These are phyloP conservation scores for Phylloporus rhodoxanthus DNA, from an alignment of 768 basidiomycete species.

Conservation along the genomic window DNA sequence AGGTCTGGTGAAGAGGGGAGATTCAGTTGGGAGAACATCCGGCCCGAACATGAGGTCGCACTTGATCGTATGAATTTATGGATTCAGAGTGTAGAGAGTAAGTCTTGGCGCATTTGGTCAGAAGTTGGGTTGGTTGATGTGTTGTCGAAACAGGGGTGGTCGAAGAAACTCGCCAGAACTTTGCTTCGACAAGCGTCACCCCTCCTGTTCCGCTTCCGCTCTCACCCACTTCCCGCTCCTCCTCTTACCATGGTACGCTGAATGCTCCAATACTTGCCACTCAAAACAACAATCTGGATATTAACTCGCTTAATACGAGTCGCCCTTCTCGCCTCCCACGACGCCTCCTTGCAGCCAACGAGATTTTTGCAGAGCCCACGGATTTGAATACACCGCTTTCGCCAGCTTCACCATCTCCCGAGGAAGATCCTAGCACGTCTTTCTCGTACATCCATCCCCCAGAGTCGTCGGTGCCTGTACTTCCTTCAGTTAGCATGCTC, in stretches of 20 bases:
- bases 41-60: conserved; percentile 28
- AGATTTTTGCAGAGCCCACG: conserved; percentile 52
- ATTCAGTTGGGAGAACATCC: conserved; percentile 32
- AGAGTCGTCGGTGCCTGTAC: conserved; percentile 17
- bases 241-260: conserved; percentile 31
- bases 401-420: conserved; percentile 10
- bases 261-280: conserved; percentile 28
- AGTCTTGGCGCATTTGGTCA: conserved; percentile 26
- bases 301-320: conserved; percentile 6
- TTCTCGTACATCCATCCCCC: conserved; percentile 18
- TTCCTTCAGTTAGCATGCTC: conserved; percentile 16
- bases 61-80: conserved; percentile 71
- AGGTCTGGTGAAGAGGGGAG: conserved; percentile 29
- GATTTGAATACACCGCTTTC: conserved; percentile 18
- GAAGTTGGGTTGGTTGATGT: background rate
- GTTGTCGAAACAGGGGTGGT: conserved; percentile 54
- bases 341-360: conserved; percentile 56
- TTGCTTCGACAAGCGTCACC: conserved; percentile 47
- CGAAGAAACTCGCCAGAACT: conserved; percentile 72
- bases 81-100: conserved; percentile 81
- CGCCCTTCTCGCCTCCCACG: conserved; percentile 50
- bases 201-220: conserved; percentile 60
- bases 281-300: conserved; percentile 5
- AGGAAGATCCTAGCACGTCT: conserved; percentile 17
- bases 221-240: conserved; percentile 48